Percentiles rank a stretch among this genome's conserved stretches.
These are phyloP conservation scores for Apiotrichum sp. DNA, from an alignment of 1,284 basidiomycete species.

Conservation along the genomic window DNA sequence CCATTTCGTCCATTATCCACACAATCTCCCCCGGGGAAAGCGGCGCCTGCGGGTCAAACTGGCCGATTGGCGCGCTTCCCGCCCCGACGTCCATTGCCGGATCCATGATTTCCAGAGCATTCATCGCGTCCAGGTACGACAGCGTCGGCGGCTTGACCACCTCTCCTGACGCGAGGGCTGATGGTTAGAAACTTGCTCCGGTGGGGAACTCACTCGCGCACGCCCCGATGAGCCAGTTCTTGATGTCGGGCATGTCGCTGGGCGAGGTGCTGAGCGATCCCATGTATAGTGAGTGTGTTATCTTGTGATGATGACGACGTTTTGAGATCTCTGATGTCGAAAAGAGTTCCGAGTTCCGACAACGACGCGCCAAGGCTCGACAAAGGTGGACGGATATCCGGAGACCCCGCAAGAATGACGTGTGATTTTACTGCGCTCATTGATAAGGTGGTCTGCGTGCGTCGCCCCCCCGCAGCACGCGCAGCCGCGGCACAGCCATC, in stretches of 20 bases:
- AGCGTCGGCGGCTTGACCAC: constrained; percentile 66
- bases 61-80: constrained; percentile 37
- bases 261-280: no score
- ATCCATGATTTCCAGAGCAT: constrained; percentile 82
- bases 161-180: constrained; percentile 62
- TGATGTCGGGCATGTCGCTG: constrained; percentile 27
- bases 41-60: constrained; percentile 61
- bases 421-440: not conserved
- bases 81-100: constrained; percentile 81
- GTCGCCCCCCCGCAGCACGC: no score
- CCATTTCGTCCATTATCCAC: constrained; percentile 75
- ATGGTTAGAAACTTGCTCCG: not conserved
- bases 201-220: constrained; percentile 14
- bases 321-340: no score
- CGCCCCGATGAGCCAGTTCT: constrained; percentile 21
- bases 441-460: no score
- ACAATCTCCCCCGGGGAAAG: constrained; percentile 70
- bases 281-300: no score
- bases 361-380: no score
- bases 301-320: no score
- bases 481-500: no score
- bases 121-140: constrained; percentile 77
- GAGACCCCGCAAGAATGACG: not conserved
- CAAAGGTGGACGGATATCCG: no score
- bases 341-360: no score